Base-by-base conservation (phyloP, 495 filamentous ascomycete species). In the Oleoguttula mirabilis region DNA sequence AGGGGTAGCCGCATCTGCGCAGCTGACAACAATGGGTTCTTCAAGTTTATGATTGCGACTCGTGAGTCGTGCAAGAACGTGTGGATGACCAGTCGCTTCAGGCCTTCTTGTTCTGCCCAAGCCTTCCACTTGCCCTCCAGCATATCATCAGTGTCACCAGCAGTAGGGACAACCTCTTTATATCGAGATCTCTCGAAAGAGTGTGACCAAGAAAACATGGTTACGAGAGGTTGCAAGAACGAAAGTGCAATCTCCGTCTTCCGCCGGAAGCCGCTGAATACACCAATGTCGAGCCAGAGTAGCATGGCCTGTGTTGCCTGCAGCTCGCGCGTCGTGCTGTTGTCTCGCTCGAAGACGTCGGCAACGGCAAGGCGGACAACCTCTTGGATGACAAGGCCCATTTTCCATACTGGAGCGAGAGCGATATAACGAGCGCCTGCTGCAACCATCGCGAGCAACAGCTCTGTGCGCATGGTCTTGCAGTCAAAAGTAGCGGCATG, bases 231-330 rank as follows among this genome's bases (percentile, higher is more conserved):
- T 32, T 70, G 65, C n/a, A 63, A 54, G 48, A 71, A 72, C 43
- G 73, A 76, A 39, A 79, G 72, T 3, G 76, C 71, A 21, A 82
- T 74, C 54, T 82, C 77, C 43, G 76, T 79, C 46, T 75, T 75
- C 10, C 77, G 57, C 25, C 72, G 65, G 43, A 74, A 76, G 1
- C 76, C 77, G 36, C 73, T 76, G 76, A 76, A 82, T 6, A 80
- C 59, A 0, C 72, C 72, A 24, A 79, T 60, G 30, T 77, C 71
- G 3, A 78, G 62, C 0, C 59, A 48, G 15, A 79, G 39, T 7
- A 72, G 57, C 37, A 69, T 63, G 4, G 67, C 65, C 48, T 79
- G 76, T 1, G 75, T 61, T 1, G 66, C 52, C 3, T 68, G 61
- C 3, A 79, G 50, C 34, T 76, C 60, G 23, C 69, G 61, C 5